Conservation (phyloP, 1,284 basidiomycete genomes). For the Trichosporon asahii region DNA sequence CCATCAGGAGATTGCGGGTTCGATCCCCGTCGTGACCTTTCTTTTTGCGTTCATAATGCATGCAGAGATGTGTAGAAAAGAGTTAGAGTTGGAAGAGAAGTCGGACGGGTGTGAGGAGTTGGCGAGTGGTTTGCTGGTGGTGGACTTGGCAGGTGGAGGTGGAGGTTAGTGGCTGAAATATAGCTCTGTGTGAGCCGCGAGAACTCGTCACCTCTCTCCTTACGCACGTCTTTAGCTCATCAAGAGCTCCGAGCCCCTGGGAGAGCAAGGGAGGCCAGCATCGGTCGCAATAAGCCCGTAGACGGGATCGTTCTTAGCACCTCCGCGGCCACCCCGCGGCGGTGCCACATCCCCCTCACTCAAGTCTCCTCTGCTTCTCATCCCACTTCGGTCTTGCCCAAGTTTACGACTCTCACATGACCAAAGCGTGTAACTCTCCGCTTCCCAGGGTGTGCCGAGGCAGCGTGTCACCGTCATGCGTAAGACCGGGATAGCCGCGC, state of each 20-base stretch:
- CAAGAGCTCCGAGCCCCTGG: too few relatives aligned
- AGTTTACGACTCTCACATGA: background rate
- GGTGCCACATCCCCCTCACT: background rate
- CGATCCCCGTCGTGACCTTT: background rate
- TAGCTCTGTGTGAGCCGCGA: too few relatives aligned
- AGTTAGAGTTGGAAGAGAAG: background rate
- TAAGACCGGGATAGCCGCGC: background rate
- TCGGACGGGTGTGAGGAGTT: background rate
- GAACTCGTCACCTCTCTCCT: too few relatives aligned
- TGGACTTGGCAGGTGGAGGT: background rate
- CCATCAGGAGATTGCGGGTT: background rate
- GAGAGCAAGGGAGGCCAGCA: too few relatives aligned
- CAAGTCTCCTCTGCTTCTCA: too few relatives aligned
- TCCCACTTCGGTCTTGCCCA: too few relatives aligned
- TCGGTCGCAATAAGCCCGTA: too few relatives aligned
- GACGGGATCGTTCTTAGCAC: background rate
- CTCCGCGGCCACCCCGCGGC: background rate
- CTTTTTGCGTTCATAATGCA: background rate
- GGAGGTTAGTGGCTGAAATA: too few relatives aligned
- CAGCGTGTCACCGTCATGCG: background rate
- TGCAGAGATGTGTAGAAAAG: background rate
- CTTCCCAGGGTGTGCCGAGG: background rate
- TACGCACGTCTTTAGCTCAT: too few relatives aligned
- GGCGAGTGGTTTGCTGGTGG: background rate
- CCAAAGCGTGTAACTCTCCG: background rate